Evolutionary conservation across 2,329 filamentous ascomycete species (phyloP), one percentile per base, ranked within the genome.

Genomic region (Fusarium sp.): DNA sequence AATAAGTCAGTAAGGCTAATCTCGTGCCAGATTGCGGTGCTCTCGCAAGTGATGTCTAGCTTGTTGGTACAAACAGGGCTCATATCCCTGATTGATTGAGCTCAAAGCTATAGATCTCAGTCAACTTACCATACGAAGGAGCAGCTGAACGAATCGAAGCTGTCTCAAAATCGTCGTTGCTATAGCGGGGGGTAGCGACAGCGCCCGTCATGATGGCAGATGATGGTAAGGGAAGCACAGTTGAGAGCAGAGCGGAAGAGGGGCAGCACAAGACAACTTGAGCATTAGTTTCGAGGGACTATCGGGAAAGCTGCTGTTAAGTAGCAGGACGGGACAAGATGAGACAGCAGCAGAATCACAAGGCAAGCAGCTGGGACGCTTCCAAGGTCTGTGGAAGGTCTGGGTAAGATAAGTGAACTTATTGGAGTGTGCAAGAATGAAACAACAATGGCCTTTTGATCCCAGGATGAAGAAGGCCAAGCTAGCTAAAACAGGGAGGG

Each of bases 81-180:
- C 50, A 16, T 41, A 56, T 46, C 37, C 34, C 28, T 34, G 30
- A 51, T 42, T 40, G 43, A 59, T 45, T 47, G 54, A 50, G 43
- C 55, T 57, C 30, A n/a, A 34, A 45, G 43, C 37, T 47, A 42
- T 30, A 13, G 28, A 30, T 28, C 40, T 49, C 42, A 49, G 25
- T 40, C 23, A 40, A 81, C 86, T 83, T 72, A 89, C 87, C 82
- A 77, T 92, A 92, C 12, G 90, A 92, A 42, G 90, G 90, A n/a
- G 89, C 89, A 10, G 86, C 86, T 20, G 89, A 92, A 71, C 83
- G 88, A 66, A 92, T 86, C 12, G 90, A 92, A 9, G 87, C 85
- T 23, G 89, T 90, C 73, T 92, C 90, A 62, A 90, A 88, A 76
- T 92, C 89, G 63, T 88, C 86, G 8, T 80, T 73, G 69, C 76